Percentiles rank a stretch among this genome's conserved stretches.
Conservation (phyloP, 352 stramenopile species). For the Aphanomyces astaci region DNA sequence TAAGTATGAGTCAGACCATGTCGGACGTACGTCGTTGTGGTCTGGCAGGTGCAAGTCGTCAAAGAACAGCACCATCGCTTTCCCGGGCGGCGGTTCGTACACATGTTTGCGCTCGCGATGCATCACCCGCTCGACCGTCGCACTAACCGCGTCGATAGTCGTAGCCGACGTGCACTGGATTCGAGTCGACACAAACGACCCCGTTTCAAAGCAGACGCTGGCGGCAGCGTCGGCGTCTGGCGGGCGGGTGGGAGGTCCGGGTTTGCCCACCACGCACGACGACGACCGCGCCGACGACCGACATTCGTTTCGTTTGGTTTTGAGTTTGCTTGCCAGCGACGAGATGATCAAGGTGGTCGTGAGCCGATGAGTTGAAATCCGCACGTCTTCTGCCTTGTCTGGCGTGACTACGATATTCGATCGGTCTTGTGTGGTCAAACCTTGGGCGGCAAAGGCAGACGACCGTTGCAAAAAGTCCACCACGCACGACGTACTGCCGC, state of each 20-base stretch:
- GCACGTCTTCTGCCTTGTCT: conserved; percentile 23
- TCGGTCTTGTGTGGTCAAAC: not conserved
- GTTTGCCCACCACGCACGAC: not conserved
- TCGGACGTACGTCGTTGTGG: not conserved
- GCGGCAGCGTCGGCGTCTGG: conserved; percentile 15
- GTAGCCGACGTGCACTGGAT: conserved; percentile 33
- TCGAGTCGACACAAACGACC: conserved; percentile 40
- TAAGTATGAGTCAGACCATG: conserved; percentile 25
- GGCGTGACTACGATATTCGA: not conserved
- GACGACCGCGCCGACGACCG: not conserved
- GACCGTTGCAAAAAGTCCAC: conserved; percentile 11
- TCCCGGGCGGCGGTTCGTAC: conserved; percentile 47
- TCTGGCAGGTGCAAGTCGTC: conserved; percentile 45
- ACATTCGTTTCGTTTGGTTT: not conserved
- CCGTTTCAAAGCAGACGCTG: conserved; percentile 32
- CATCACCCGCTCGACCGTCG: conserved; percentile 44
- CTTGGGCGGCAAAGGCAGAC: not conserved
- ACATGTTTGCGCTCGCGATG: conserved; percentile 43
- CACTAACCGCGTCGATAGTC: conserved; percentile 25
- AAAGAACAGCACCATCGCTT: conserved; percentile 42
- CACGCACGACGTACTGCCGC: conserved; percentile 28
- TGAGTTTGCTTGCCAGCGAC: conserved; percentile 6
- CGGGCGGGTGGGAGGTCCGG: conserved; percentile 16
- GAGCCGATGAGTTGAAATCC: conserved; percentile 29
- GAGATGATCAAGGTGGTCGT: conserved; percentile 23